These are phyloP conservation scores for Podaxis pistillaris DNA, from an alignment of 768 basidiomycete species.

Conservation along the genomic window DNA sequence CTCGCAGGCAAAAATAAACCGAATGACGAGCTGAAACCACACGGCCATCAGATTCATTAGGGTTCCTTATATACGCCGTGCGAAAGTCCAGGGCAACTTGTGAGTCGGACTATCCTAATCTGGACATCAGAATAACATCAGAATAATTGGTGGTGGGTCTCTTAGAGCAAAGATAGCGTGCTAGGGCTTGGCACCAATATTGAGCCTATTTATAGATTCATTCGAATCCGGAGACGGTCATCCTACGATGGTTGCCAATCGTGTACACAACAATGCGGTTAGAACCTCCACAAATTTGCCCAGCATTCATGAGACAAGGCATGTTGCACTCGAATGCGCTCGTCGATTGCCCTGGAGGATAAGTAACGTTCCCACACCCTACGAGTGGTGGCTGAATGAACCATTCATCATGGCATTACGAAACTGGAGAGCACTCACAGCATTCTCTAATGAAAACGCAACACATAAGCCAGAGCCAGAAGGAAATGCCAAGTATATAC, in stretches of 20 bases:
- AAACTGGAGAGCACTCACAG: conserved; percentile 14
- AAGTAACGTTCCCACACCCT: conserved; percentile 18
- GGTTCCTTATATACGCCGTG: neutral
- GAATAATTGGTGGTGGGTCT: too few species aligned
- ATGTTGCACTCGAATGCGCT: conserved; percentile 14
- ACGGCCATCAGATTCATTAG: neutral
- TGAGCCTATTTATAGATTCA: neutral
- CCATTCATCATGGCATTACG: too few species aligned
- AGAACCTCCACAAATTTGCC: conserved; percentile 21
- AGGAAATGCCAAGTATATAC: neutral
- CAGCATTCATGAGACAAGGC: conserved; percentile 21
- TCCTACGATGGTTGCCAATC: neutral
- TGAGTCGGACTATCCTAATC: neutral
- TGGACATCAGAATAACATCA: too few species aligned
- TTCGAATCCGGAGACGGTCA: neutral
- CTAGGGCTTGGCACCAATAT: neutral
- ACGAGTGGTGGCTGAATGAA: neutral
- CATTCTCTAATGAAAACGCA: conserved; percentile 11
- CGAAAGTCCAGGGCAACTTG: neutral
- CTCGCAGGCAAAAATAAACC: neutral
- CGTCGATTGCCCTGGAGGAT: conserved; percentile 10
- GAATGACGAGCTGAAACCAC: neutral
- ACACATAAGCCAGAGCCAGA: neutral
- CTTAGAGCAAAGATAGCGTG: too few species aligned
- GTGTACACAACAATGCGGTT: conserved; percentile 7